Evolutionary conservation across 78 protist genomes (phyloP).

Genomic region (Dictyostelium purpureum): DNA sequence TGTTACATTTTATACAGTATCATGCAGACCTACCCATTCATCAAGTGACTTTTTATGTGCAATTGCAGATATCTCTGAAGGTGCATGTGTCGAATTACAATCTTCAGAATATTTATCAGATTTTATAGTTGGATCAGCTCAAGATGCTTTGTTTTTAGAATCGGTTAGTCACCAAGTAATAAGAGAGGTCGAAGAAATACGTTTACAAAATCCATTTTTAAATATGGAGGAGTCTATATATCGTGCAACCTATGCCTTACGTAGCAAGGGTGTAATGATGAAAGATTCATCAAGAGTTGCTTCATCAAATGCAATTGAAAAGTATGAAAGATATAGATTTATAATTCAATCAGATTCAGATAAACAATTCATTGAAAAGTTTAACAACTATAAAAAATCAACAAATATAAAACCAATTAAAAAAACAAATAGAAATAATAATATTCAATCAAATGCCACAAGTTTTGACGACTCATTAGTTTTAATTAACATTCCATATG

Average conservation of each 20-base stretch:
- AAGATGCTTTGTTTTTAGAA: constrained; percentile 26
- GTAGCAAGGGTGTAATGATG: constrained; percentile 1
- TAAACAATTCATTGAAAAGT: background rate
- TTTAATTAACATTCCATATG: background rate
- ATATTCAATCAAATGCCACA: background rate
- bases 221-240: constrained; percentile 48
- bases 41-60: constrained; percentile 8
- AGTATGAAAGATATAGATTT: background rate
- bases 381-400: background rate
- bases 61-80: constrained; percentile 37
- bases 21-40: background rate
- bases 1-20: constrained; percentile 39
- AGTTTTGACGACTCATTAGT: background rate
- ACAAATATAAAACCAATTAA: background rate
- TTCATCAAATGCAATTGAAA: background rate
- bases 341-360: background rate
- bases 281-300: background rate
- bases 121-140: constrained; percentile 33
- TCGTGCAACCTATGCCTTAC: constrained; percentile 32
- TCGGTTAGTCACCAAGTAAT: background rate
- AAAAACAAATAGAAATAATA: background rate
- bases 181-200: background rate
- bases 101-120: background rate
- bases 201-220: background rate
- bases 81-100: background rate